Evolutionary conservation across 2,329 filamentous ascomycete species (phyloP).

Genomic region (Penicillium sp.): DNA sequence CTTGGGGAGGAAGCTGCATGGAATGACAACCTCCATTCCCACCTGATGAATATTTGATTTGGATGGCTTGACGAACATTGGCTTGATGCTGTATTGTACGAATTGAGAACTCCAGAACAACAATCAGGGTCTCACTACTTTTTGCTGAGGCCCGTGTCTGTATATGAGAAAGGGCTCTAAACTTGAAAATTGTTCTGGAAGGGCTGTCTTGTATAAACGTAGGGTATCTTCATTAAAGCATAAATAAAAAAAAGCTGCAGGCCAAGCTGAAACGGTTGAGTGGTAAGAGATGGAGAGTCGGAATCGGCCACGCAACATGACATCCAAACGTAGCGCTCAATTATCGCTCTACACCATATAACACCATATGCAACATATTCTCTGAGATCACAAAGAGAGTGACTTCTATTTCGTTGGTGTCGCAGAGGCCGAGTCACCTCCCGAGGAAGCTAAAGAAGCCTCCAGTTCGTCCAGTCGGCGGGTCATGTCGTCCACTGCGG

Average conservation of each 20-base stretch:
- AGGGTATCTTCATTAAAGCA: constrained; percentile 21
- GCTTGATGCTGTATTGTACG: constrained; percentile 12
- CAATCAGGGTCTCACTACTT: background rate
- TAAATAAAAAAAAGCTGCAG: constrained; percentile 1
- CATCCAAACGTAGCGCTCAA: background rate
- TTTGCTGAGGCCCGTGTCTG: background rate
- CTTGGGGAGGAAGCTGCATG: background rate
- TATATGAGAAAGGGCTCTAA: constrained; percentile 4
- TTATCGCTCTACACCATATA: background rate
- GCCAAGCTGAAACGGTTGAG: background rate
- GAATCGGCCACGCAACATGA: background rate
- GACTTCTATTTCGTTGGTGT: constrained; percentile 15
- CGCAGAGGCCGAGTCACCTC: constrained; percentile 26
- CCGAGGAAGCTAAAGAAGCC: constrained; percentile 63
- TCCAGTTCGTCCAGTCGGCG: constrained; percentile 80
- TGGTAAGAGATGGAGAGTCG: background rate
- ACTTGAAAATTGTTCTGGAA: background rate
- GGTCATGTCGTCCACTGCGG: constrained; percentile 89
- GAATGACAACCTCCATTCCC: background rate
- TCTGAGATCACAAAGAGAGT: background rate
- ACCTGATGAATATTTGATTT: constrained; percentile 4
- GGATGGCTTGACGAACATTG: constrained; percentile 2
- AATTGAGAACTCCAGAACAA: constrained; percentile 6
- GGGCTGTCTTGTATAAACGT: constrained; percentile 4
- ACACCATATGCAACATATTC: background rate